Conservation (phyloP, 2,329 filamentous ascomycete species). For the Aspergillus jensenii region DNA sequence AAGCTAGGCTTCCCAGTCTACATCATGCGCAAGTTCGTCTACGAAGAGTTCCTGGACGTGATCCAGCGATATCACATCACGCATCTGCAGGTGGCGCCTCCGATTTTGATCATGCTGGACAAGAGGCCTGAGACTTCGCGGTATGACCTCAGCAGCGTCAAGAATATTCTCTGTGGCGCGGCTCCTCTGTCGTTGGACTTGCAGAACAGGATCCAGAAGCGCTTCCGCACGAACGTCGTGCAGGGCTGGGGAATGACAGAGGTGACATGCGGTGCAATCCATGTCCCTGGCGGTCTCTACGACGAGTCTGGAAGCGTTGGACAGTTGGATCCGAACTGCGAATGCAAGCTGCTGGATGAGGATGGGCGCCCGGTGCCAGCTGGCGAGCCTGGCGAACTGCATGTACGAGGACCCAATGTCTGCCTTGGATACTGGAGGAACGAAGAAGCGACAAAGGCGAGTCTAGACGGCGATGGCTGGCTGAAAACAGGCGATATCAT, state of each 20-base stretch:
- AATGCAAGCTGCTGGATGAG: constrained; percentile 56
- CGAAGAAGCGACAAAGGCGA: constrained; percentile 42
- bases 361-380: constrained; percentile 50
- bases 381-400: constrained; percentile 45
- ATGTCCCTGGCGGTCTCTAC: constrained; percentile 41
- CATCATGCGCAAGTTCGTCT: constrained; percentile 58
- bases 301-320: constrained; percentile 53
- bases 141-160: constrained; percentile 55
- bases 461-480: constrained; percentile 25
- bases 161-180: constrained; percentile 52
- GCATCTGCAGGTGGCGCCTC: constrained; percentile 55
- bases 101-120: constrained; percentile 59
- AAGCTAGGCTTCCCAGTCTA: constrained; percentile 51
- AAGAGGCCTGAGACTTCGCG: constrained; percentile 57
- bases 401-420: constrained; percentile 29
- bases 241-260: constrained; percentile 67
- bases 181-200: constrained; percentile 51
- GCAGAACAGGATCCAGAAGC: constrained; percentile 48
- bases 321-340: constrained; percentile 54
- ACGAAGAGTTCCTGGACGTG: constrained; percentile 52
- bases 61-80: constrained; percentile 57
- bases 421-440: constrained; percentile 40
- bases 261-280: constrained; percentile 44
- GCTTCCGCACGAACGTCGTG: constrained; percentile 42
- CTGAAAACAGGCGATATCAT: constrained; percentile 36